Conservation (phyloP, 2,329 filamentous ascomycete genomes). For the Claviceps spartinae region DNA sequence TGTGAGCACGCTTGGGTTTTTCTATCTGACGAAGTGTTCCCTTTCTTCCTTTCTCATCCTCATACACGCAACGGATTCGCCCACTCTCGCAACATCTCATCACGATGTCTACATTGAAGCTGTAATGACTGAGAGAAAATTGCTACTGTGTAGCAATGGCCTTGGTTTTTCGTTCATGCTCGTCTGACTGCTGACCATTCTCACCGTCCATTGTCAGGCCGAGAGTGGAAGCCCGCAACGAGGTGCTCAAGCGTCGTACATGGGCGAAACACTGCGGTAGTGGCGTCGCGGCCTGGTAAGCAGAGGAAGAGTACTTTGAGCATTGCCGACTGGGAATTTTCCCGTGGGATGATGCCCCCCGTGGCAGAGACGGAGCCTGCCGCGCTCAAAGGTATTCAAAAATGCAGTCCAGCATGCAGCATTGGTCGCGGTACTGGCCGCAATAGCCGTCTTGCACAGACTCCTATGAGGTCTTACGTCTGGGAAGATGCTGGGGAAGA, state of each 20-base stretch:
- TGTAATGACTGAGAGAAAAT: background rate
- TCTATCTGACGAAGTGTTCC: too few species aligned
- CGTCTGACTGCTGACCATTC: background rate
- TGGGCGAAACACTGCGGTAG: slow-evolving; percentile 1
- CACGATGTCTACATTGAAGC: background rate
- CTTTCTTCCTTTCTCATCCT: too few species aligned
- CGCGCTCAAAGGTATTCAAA: background rate
- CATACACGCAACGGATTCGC: too few species aligned
- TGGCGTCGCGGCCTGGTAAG: background rate
- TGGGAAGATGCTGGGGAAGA: background rate
- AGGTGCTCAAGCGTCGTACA: background rate
- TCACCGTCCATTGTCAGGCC: too few species aligned
- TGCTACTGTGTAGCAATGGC: too few species aligned
- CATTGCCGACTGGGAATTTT: background rate
- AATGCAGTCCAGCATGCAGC: background rate
- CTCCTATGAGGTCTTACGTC: too few species aligned
- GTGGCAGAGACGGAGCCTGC: too few species aligned
- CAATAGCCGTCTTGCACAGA: background rate
- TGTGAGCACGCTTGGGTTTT: too few species aligned
- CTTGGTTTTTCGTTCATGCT: background rate
- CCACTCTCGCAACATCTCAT: background rate
- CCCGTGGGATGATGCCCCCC: background rate
- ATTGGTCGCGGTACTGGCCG: background rate
- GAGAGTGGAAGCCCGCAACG: background rate
- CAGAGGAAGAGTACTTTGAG: background rate